Percentiles rank a stretch among this genome's conserved stretches.
These are phyloP conservation scores for Heliamphora pulchella DNA, from an alignment of 179 eudicot species.

Conservation along the genomic window DNA sequence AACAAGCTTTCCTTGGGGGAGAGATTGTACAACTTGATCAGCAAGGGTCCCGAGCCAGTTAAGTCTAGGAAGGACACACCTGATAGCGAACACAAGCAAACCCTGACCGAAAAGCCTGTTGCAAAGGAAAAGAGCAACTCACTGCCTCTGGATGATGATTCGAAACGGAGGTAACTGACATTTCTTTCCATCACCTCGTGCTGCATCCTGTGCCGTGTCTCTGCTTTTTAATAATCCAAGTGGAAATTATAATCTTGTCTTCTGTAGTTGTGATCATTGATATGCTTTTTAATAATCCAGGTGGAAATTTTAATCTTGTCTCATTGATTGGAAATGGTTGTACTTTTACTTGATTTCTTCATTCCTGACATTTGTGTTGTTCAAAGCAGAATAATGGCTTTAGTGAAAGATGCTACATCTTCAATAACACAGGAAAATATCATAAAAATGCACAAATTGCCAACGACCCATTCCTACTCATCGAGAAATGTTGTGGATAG, in stretches of 20 bases:
- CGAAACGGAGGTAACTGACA: slow-evolving; percentile 28
- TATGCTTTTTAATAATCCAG: not conserved
- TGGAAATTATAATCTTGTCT: not conserved
- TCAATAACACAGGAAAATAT: slow-evolving; percentile 36
- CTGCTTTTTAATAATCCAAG: not conserved
- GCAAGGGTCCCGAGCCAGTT: slow-evolving; percentile 14
- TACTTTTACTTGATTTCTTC: not conserved
- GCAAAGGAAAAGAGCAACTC: slow-evolving; percentile 11
- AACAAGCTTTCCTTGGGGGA: slow-evolving; percentile 25
- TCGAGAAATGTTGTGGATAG: slow-evolving; percentile 31
- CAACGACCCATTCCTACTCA: slow-evolving; percentile 27
- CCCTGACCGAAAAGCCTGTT: slow-evolving; percentile 15
- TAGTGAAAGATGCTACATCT: slow-evolving; percentile 38
- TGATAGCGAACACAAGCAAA: slow-evolving; percentile 17
- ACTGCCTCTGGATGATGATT: slow-evolving; percentile 24
- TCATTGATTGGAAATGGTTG: not conserved
- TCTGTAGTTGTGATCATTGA: not conserved
- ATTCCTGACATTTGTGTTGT: not conserved
- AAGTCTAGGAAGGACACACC: slow-evolving; percentile 15
- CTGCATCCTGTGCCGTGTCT: not conserved
- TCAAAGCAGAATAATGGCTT: slow-evolving; percentile 30
- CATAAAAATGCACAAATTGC: slow-evolving; percentile 26
- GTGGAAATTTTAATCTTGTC: not conserved
- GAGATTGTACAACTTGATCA: slow-evolving; percentile 18
- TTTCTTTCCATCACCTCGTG: not conserved